A percentile compares a stretch with the other conserved stretches of the same genome.
Evolutionary conservation across 2,329 filamentous ascomycete species (phyloP).

Genomic region (Lachnellula subtilissima): DNA sequence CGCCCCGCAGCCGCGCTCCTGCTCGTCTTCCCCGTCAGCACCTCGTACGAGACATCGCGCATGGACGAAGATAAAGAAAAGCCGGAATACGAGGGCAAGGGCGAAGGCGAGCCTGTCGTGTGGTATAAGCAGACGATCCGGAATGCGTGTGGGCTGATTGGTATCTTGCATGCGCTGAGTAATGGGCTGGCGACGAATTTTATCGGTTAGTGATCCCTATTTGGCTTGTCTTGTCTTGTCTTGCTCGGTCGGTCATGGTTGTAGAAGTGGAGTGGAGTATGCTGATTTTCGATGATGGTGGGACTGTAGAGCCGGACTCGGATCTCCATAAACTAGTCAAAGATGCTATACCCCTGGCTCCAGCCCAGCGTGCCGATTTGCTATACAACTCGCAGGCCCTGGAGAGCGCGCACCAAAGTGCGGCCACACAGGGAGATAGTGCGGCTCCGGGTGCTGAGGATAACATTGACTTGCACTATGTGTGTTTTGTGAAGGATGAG

Average conservation of each 20-base stretch:
- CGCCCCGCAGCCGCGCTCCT: conserved; percentile 84
- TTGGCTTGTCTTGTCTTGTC: background rate
- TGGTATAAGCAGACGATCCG: conserved; percentile 96
- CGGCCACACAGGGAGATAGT: conserved; percentile 74
- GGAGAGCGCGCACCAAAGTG: conserved; percentile 72
- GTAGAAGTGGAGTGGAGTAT: too few relatives aligned
- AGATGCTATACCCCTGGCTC: conserved; percentile 64
- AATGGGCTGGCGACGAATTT: conserved; percentile 72
- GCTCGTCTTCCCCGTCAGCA: conserved; percentile 83
- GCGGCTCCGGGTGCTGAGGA: conserved; percentile 63
- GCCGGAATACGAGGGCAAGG: conserved; percentile 62
- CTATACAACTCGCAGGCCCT: conserved; percentile 73
- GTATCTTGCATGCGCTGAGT: conserved; percentile 71
- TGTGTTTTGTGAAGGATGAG: conserved; percentile 82
- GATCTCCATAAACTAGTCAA: conserved; percentile 59
- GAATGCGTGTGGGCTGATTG: conserved; percentile 90
- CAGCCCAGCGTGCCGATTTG: conserved; percentile 62
- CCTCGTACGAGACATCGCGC: conserved; percentile 73
- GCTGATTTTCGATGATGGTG: background rate
- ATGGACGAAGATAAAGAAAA: conserved; percentile 63
- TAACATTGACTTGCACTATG: conserved; percentile 94
- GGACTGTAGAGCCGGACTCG: conserved; percentile 26
- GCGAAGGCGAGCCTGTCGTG: conserved; percentile 67
- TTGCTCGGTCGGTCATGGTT: too few relatives aligned
- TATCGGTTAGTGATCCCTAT: conserved; percentile 61